Base-by-base conservation (phyloP, 139 green algal genomes). In the Chlorokybus atmophyticus region DNA sequence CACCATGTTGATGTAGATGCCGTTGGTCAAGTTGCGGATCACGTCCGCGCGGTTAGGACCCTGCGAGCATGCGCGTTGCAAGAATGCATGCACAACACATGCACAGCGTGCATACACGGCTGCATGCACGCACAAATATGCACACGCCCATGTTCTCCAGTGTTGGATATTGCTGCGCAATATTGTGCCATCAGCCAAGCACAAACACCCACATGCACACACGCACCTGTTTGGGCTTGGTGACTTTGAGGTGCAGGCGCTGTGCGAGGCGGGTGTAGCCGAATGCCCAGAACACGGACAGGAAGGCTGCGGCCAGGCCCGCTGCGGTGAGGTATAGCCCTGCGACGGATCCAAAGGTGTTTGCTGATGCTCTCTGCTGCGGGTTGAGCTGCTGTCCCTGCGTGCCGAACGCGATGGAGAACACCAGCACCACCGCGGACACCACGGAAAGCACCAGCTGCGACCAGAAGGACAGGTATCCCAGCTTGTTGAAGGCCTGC, bases 361-460 rank as follows among this genome's bases (percentile, higher is more conserved):
- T 44, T 14, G 35, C 35, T 44, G 35, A 44, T 21, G 42, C 42
- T 21, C 8, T 4, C n/a, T 7, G n/a, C n/a, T n/a, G 7, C 7
- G 42, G n/a, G 42, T 21, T 21, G 10, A 44, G 38, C 10, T 10
- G 10, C 38, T 10, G 10, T n/a, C 7, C 5, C 7, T 29, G n/a
- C 7, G 5, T 52, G 7, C 40, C 38, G 23, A 58, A 59, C 5
- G 47, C 17, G 50, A 59, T 42, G 38, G 83, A 94, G 76, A 98
- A 98, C 17, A 95, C 71, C 27, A 95, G 68, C 32, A 98, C 93
- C 52, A 93, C 75, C 2, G 76, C 79, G 19, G 85, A 86, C 17
- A 95, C 79, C 0, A 88, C 72, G 29, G 73, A 87, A 32, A 95
- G 75, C 0, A 85, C 76, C 17, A 98, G 76, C 78, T 98, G 91